Percentiles rank a stretch among this genome's conserved stretches.
phyloP scores from a whole-genome alignment of 2,329 filamentous ascomycete species.

The Fonsecaea nubica region DNA sequence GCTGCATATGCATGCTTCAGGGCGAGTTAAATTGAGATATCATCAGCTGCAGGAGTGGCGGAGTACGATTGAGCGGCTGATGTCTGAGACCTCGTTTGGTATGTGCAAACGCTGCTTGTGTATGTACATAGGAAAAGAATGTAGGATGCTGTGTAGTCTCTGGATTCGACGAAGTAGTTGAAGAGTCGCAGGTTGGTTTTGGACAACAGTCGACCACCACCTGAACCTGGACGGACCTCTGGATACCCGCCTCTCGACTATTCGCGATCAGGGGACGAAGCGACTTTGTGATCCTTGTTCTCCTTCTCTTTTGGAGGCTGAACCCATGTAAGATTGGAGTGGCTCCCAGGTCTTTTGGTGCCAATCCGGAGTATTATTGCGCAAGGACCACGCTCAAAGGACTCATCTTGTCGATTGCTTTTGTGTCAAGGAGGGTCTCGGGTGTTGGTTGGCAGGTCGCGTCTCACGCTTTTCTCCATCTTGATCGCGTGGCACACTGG shows the following conservation, averaged over 20 bases:
- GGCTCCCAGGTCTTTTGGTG: neutral
- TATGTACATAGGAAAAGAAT: constrained; percentile 21
- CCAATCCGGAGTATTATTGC: neutral
- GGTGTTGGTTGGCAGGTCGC: constrained; percentile 21
- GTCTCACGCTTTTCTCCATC: constrained; percentile 21
- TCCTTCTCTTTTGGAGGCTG: constrained; percentile 14
- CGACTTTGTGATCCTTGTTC: neutral
- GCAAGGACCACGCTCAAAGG: constrained; percentile 19
- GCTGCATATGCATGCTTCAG: constrained; percentile 41
- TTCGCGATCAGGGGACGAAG: constrained; percentile 29
- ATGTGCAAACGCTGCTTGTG: constrained; percentile 16
- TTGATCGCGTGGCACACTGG: constrained; percentile 33
- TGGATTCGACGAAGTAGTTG: neutral
- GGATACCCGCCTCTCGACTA: neutral
- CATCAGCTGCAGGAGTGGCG: constrained; percentile 27
- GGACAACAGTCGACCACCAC: neutral
- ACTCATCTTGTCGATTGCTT: constrained; percentile 15
- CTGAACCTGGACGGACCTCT: neutral
- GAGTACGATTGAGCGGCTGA: constrained; percentile 26
- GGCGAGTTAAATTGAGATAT: constrained; percentile 38
- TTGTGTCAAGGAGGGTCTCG: constrained; percentile 30
- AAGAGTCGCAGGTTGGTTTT: neutral
- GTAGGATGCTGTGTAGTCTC: constrained; percentile 12
- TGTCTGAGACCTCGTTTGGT: constrained; percentile 22
- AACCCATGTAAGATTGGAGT: constrained; percentile 17